These are phyloP conservation scores for Penicillium sp. DNA, from an alignment of 2,329 filamentous ascomycete genomes.

Conservation along the genomic window DNA sequence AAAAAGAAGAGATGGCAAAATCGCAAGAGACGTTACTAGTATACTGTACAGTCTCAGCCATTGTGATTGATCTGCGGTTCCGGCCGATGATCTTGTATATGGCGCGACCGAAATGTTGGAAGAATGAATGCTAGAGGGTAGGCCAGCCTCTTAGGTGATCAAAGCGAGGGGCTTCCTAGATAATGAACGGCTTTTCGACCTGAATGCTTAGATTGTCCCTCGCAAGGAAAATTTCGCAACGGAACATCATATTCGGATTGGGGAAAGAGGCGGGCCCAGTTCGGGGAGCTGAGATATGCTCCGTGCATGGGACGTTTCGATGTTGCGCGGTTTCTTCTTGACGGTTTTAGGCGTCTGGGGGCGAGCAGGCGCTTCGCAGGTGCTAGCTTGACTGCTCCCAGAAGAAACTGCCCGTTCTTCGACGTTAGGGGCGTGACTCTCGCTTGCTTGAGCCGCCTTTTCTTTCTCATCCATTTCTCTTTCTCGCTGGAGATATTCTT, in stretches of 20 bases:
- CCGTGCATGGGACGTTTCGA: conserved; percentile 40
- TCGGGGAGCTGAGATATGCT: conserved; percentile 53
- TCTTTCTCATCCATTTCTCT: conserved; percentile 44
- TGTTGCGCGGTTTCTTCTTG: conserved; percentile 40
- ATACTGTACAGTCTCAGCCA: conserved; percentile 17
- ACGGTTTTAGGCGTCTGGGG: conserved; percentile 37
- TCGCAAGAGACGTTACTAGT: background rate
- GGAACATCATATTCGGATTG: conserved; percentile 49
- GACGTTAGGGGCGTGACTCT: conserved; percentile 28
- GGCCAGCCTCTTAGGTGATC: conserved; percentile 23
- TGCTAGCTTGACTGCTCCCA: conserved; percentile 62
- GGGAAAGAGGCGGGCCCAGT: conserved; percentile 53
- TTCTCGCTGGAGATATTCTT: conserved; percentile 71
- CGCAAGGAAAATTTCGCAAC: background rate
- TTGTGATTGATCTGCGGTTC: conserved; percentile 23
- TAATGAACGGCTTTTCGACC: background rate
- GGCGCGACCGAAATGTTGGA: conserved; percentile 5
- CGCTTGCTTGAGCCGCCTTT: conserved; percentile 31
- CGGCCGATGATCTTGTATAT: conserved; percentile 24
- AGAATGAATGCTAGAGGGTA: conserved; percentile 11
- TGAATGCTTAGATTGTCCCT: background rate
- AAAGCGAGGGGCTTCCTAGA: background rate
- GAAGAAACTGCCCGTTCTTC: conserved; percentile 67
- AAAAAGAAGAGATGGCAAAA: conserved; percentile 5
- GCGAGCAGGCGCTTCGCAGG: conserved; percentile 41